Base-by-base conservation (phyloP, 1,284 basidiomycete species). In the Boletellus sp. region DNA sequence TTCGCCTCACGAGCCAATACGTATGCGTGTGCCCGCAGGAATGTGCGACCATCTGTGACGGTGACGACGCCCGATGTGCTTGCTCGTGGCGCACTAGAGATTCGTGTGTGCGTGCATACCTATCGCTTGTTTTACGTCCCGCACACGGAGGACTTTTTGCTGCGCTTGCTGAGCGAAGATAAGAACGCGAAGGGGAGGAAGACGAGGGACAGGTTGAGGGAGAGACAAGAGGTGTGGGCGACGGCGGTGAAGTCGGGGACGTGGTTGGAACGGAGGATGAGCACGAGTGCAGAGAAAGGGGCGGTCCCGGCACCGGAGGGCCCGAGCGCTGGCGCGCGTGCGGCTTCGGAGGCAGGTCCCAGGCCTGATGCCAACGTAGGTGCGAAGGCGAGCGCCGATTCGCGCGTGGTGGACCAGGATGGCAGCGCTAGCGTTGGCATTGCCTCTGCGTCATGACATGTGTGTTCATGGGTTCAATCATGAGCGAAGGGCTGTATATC, bases 111-210 rank as follows among this genome's bases (percentile, higher is more conserved):
- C n/a, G 60, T 91, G 29, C 81, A 88, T 42, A 93, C 87, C 21
- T 94, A 93, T 62, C 77, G 86, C 22, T 71, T 94, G 45, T 94
- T 94, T 71, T 93, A 84, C 61, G 88, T 90, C 11, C 75, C 87
- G 1, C 66, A 72, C 17, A 82, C 84, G 30, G 87, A 87, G 55
- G 87, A 90, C 53, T 76, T 79, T 54, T 69, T 87, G 47, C 77
- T 77, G 27, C 60, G 19, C 5, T 16, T 48, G 32, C 13, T 36
- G 25, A 47, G n/a, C 3, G 45, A 55, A 4, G 42, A 43, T 0
- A 58, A 61, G n/a, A 44, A 29, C 9, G 48, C 17, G 16, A 29
- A 0, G 29, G 19, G 36, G 36, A 16, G 1, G 21, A 20, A 45
- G 37, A 47, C 30, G 27, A 57, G 0, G 44, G 40, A 26, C 2